Base-by-base conservation (phyloP, 257 asterid genomes). In the Vinca minor region DNA sequence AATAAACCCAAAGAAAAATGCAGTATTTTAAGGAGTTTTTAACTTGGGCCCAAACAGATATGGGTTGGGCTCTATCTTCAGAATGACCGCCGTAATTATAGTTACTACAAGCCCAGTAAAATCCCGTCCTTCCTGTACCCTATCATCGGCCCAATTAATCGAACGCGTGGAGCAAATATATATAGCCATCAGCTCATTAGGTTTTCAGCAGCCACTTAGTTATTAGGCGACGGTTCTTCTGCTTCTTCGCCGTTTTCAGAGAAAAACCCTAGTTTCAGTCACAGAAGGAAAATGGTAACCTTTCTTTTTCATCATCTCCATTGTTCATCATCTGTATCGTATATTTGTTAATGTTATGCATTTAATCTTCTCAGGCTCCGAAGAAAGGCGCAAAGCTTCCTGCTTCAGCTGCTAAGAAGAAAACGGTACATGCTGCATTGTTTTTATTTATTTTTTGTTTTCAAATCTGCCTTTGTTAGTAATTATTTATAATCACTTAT, bases 381-480 rank as follows among this genome's bases (percentile, higher is more conserved):
- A 70, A 70, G 70, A 63, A 42, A 60, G 74, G 70, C 28, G 70
- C 39, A 12, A 70, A 45, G 69, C 41, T 62, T 42, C 60, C 74
- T 0, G 74, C 65, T 0, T 53, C 70, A 46, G 73, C 25, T 17
- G 74, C 70, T 15, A 70, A 64, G 70, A 70, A 63, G 74, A 70
- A 70, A n/a, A n/a, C n/a, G n/a, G n/a, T n/a, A n/a, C n/a, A n/a
- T n/a, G n/a, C n/a, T n/a, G n/a, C n/a, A n/a, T n/a, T n/a, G n/a
- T n/a, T n/a, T n/a, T n/a, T n/a, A n/a, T n/a, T n/a, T n/a, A n/a
- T n/a, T n/a, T n/a, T n/a, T n/a, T n/a, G n/a, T n/a, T n/a, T n/a
- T n/a, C n/a, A n/a, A n/a, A n/a, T n/a, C n/a, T n/a, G n/a, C n/a
- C n/a, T n/a, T n/a, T n/a, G n/a, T n/a, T n/a, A n/a, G n/a, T n/a